Evolutionary conservation across 1,284 basidiomycete species (phyloP).

Genomic region (Rhizoctonia solani): DNA sequence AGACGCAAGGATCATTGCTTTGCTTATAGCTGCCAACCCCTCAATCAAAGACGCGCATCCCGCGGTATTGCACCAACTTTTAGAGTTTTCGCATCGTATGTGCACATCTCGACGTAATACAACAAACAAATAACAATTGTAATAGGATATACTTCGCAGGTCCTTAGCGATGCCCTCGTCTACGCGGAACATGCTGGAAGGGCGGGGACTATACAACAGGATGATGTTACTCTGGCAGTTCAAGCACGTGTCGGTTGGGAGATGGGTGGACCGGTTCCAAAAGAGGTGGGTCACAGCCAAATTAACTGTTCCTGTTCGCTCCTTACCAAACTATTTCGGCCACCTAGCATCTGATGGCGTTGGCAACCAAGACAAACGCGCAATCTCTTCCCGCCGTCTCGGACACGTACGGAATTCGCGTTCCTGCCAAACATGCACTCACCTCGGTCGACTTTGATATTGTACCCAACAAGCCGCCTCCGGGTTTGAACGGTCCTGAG

Average conservation of each 20-base stretch:
- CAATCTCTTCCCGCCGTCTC: conserved; percentile 87
- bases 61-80: conserved; percentile 89
- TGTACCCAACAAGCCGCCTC: conserved; percentile 82
- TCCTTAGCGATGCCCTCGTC: conserved; percentile 86
- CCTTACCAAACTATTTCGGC: conserved; percentile 3
- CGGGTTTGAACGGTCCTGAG: conserved; percentile 56
- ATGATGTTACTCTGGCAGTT: conserved; percentile 89
- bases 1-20: conserved; percentile 88
- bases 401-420: conserved; percentile 92
- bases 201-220: conserved; percentile 79
- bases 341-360: conserved; percentile 80
- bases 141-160: conserved; percentile 82
- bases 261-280: conserved; percentile 89
- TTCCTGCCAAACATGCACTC: conserved; percentile 80
- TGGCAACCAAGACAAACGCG: conserved; percentile 90
- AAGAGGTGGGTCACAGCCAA: conserved; percentile 71
- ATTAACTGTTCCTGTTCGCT: not conserved
- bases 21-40: conserved; percentile 92
- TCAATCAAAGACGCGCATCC: conserved; percentile 92
- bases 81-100: conserved; percentile 90
- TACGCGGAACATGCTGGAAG: conserved; percentile 93
- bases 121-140: not conserved
- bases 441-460: conserved; percentile 93
- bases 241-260: conserved; percentile 94
- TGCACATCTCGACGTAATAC: not conserved